phyloP scores from a whole-genome alignment of 768 basidiomycete genomes.

The Suillus cothurnatus region DNA sequence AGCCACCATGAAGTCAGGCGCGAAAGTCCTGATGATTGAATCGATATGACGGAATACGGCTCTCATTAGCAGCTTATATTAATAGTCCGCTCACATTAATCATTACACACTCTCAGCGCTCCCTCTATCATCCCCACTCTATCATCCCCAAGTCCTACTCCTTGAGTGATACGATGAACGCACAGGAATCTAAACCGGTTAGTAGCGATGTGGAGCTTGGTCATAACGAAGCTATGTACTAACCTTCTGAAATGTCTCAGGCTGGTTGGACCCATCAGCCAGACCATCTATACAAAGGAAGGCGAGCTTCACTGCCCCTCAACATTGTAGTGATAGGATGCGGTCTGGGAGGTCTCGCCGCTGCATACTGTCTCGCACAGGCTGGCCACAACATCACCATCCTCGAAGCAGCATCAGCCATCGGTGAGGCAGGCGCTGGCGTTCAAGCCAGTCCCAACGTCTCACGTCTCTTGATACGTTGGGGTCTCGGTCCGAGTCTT shows the following conservation, averaged over 20 bases:
- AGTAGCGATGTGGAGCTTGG: neutral
- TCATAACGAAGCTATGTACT: neutral
- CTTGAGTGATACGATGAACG: neutral
- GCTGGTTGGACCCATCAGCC: slow-evolving; percentile 6
- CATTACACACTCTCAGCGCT: neutral
- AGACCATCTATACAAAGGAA: slow-evolving; percentile 25
- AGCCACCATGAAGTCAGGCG: neutral
- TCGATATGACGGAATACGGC: neutral
- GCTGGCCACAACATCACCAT: slow-evolving; percentile 53
- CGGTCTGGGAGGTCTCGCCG: slow-evolving; percentile 53
- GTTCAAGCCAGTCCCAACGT: slow-evolving; percentile 50
- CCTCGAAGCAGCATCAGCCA: slow-evolving; percentile 42
- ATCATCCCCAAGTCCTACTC: neutral
- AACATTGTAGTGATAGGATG: slow-evolving; percentile 50
- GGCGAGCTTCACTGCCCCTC: slow-evolving; percentile 27
- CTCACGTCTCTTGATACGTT: slow-evolving; percentile 46
- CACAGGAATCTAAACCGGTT: neutral
- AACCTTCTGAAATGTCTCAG: neutral
- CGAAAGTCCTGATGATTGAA: neutral
- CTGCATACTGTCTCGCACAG: slow-evolving; percentile 47
- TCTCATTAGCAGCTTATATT: slow-evolving; percentile 1
- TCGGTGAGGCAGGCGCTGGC: slow-evolving; percentile 53
- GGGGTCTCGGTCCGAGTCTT: slow-evolving; percentile 50
- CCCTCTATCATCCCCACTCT: neutral
- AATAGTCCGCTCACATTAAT: neutral